phyloP scores from a whole-genome alignment of 768 basidiomycete species.

The Tricholoma furcatifolium region DNA sequence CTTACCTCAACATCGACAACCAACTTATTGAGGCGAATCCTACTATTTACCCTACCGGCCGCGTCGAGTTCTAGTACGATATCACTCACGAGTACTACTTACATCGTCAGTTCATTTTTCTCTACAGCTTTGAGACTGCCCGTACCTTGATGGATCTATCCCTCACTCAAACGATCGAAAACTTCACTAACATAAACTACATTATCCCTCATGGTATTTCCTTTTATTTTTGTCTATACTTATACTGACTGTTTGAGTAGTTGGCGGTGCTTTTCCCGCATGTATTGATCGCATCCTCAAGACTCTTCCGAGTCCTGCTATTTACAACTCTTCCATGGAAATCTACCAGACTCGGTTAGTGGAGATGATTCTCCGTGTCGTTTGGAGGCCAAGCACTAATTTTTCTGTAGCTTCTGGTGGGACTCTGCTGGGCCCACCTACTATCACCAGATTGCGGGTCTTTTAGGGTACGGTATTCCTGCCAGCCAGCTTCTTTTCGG shows the following conservation, averaged over 20 bases:
- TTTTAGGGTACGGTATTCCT: slow-evolving; percentile 30
- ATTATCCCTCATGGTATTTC: slow-evolving; percentile 32
- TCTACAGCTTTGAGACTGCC: slow-evolving; percentile 28
- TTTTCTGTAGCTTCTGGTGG: slow-evolving; percentile 33
- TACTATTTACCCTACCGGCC: slow-evolving; percentile 30
- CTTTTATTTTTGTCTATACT: neutral
- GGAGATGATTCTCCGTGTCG: neutral
- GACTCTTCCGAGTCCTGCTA: slow-evolving; percentile 23
- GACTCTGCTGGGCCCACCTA: slow-evolving; percentile 37
- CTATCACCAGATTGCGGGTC: slow-evolving; percentile 31
- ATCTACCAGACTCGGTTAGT: slow-evolving; percentile 30
- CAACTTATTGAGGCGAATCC: slow-evolving; percentile 34
- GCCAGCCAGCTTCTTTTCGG: slow-evolving; percentile 33
- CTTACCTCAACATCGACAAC: slow-evolving; percentile 25
- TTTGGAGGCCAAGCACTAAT: neutral
- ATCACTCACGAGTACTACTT: neutral
- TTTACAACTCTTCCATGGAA: slow-evolving; percentile 31
- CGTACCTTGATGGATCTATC: slow-evolving; percentile 31
- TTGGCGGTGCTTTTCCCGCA: slow-evolving; percentile 33
- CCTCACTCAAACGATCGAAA: slow-evolving; percentile 26
- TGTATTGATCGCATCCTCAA: slow-evolving; percentile 34
- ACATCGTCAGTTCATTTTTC: neutral
- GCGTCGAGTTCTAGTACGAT: slow-evolving; percentile 34
- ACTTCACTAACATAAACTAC: slow-evolving; percentile 33
- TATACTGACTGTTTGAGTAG: slow-evolving; percentile 15